These are phyloP conservation scores for Lactarius hatsudake DNA, from an alignment of 768 basidiomycete genomes.

Conservation along the genomic window DNA sequence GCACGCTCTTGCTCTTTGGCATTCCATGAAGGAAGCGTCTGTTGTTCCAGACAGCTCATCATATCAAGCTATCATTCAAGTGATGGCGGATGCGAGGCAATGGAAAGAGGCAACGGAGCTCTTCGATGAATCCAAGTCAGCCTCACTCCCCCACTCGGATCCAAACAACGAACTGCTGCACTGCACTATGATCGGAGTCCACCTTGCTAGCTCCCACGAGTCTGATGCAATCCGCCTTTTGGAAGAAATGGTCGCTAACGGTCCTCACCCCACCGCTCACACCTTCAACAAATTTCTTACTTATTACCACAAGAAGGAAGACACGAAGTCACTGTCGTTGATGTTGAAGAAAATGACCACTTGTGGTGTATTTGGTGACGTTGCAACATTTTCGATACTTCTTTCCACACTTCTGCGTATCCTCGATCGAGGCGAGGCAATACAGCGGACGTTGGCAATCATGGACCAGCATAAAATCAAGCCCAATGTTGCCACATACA, in stretches of 20 bases:
- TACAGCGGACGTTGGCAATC: constrained; percentile 56
- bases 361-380: constrained; percentile 62
- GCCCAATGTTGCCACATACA: constrained; percentile 75
- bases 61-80: constrained; percentile 70
- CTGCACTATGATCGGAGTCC: constrained; percentile 72
- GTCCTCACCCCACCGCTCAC: constrained; percentile 66
- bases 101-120: constrained; percentile 49
- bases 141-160: constrained; percentile 31
- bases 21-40: constrained; percentile 54
- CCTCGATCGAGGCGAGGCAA: constrained; percentile 59
- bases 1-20: constrained; percentile 61
- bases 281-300: constrained; percentile 81
- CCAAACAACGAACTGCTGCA: constrained; percentile 45
- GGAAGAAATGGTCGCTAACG: constrained; percentile 40
- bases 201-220: constrained; percentile 44
- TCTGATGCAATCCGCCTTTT: constrained; percentile 40
- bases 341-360: constrained; percentile 57
- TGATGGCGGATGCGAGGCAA: constrained; percentile 51
- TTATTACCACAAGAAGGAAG: constrained; percentile 58
- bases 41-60: constrained; percentile 58
- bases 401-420: constrained; percentile 73
- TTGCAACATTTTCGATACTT: constrained; percentile 84
- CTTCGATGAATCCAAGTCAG: constrained; percentile 50
- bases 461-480: constrained; percentile 76
- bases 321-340: constrained; percentile 59